Evolutionary conservation across 768 basidiomycete species (phyloP).

Genomic region (Tephrocybe sp.): DNA sequence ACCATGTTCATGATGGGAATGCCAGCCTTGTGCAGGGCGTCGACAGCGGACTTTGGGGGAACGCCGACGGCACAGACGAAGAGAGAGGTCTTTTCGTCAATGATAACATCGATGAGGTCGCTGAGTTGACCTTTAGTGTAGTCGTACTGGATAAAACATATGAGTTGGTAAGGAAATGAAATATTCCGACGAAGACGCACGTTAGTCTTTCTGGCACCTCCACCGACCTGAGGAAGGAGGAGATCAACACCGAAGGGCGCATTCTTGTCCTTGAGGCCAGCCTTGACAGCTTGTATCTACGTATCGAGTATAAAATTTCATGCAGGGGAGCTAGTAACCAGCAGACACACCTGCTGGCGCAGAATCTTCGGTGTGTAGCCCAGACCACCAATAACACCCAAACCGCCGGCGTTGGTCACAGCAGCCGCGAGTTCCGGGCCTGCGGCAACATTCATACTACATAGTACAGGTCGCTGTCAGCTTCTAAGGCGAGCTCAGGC

Average conservation of each 20-base stretch:
- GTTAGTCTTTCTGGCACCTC: slow-evolving; percentile 88
- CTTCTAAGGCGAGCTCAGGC: too few species aligned
- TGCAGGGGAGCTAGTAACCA: too few species aligned
- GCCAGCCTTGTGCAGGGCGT: slow-evolving; percentile 79
- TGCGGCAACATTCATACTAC: slow-evolving; percentile 48
- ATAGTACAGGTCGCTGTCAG: too few species aligned
- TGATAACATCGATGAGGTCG: slow-evolving; percentile 86
- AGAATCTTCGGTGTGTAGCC: slow-evolving; percentile 85
- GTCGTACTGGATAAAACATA: slow-evolving; percentile 60
- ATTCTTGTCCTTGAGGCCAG: slow-evolving; percentile 67
- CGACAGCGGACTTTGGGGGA: slow-evolving; percentile 78
- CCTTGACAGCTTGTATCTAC: slow-evolving; percentile 75
- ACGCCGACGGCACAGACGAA: slow-evolving; percentile 94
- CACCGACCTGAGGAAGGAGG: slow-evolving; percentile 84
- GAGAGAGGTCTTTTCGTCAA: slow-evolving; percentile 83
- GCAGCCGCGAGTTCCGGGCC: slow-evolving; percentile 87
- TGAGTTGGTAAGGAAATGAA: neutral
- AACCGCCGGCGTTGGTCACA: slow-evolving; percentile 90
- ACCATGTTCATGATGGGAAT: slow-evolving; percentile 96
- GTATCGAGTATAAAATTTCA: too few species aligned
- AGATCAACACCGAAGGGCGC: slow-evolving; percentile 92
- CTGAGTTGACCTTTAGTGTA: slow-evolving; percentile 87
- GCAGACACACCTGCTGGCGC: slow-evolving; percentile 73
- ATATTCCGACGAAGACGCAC: slow-evolving; percentile 34
- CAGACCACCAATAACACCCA: slow-evolving; percentile 91